Evolutionary conservation across 148 eudicot genomes (phyloP).

Genomic region (Chenopodium suecicum): DNA sequence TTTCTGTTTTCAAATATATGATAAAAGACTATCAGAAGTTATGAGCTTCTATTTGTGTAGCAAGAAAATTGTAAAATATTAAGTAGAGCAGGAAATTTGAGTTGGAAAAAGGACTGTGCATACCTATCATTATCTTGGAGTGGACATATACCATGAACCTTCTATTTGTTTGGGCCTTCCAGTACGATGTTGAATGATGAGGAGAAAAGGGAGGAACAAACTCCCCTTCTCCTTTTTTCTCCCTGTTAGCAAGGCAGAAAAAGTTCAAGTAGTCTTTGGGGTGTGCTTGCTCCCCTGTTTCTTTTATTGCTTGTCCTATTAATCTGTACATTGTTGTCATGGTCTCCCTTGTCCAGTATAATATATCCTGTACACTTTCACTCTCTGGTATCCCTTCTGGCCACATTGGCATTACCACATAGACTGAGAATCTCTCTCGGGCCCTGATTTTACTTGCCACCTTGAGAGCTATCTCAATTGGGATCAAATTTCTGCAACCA

Average conservation of each 20-base stretch:
- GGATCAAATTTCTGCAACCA: constrained; percentile 83
- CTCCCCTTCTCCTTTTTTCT: constrained; percentile 55
- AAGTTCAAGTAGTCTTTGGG: constrained; percentile 87
- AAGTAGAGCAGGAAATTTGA: background rate
- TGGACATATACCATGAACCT: constrained; percentile 96
- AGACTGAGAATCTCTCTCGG: constrained; percentile 70
- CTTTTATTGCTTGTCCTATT: constrained; percentile 65
- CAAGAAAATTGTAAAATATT: background rate
- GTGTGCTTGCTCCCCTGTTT: constrained; percentile 52
- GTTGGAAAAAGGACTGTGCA: background rate
- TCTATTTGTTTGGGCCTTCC: constrained; percentile 72
- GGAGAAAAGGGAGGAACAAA: constrained; percentile 70
- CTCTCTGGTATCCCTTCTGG: constrained; percentile 90
- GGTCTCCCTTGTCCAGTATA: constrained; percentile 86
- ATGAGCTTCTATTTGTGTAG: background rate
- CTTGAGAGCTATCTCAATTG: constrained; percentile 84
- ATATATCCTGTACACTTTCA: constrained; percentile 74
- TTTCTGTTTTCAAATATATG: background rate
- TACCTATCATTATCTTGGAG: constrained; percentile 98
- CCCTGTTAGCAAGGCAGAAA: constrained; percentile 94
- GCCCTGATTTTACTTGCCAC: constrained; percentile 70
- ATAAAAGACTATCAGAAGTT: background rate
- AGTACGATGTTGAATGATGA: constrained; percentile 62
- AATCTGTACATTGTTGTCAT: constrained; percentile 84
- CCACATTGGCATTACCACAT: constrained; percentile 93